Percentiles rank a stretch among this genome's conserved stretches.
Conservation (phyloP, 2,329 filamentous ascomycete species). For the Grosmannia serpens region DNA sequence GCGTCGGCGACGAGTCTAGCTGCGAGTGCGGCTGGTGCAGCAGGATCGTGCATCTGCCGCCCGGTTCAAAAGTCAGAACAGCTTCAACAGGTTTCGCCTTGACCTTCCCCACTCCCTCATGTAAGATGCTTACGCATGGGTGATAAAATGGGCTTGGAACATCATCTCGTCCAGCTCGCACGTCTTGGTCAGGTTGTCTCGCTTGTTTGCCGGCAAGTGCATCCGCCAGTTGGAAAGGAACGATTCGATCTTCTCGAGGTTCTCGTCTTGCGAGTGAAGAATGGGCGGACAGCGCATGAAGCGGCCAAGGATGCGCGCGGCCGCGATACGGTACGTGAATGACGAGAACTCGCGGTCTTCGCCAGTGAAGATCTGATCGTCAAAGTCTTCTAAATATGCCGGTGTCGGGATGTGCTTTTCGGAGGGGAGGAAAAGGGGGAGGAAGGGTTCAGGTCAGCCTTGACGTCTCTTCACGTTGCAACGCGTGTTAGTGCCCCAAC, state of each 20-base stretch:
- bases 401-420: constrained; percentile 48
- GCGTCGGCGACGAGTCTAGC: constrained; percentile 50
- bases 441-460: too few relatives aligned
- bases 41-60: constrained; percentile 50
- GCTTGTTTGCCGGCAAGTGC: constrained; percentile 63
- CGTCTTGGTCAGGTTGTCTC: constrained; percentile 54
- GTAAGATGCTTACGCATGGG: constrained; percentile 33
- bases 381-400: constrained; percentile 61
- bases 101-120: background rate
- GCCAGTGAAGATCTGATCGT: constrained; percentile 61
- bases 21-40: constrained; percentile 72
- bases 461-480: background rate
- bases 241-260: constrained; percentile 37
- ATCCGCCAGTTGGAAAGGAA: constrained; percentile 63
- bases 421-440: constrained; percentile 17
- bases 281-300: constrained; percentile 51
- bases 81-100: background rate
- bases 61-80: background rate
- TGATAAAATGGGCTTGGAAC: constrained; percentile 82
- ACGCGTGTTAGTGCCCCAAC: background rate
- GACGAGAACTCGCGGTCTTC: constrained; percentile 67
- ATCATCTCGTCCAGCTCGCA: constrained; percentile 78
- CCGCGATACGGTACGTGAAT: constrained; percentile 74
- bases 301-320: constrained; percentile 64
- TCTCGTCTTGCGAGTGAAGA: constrained; percentile 41